phyloP scores from a whole-genome alignment of 2,329 filamentous ascomycete genomes.

The Cladosporium halotolerans region DNA sequence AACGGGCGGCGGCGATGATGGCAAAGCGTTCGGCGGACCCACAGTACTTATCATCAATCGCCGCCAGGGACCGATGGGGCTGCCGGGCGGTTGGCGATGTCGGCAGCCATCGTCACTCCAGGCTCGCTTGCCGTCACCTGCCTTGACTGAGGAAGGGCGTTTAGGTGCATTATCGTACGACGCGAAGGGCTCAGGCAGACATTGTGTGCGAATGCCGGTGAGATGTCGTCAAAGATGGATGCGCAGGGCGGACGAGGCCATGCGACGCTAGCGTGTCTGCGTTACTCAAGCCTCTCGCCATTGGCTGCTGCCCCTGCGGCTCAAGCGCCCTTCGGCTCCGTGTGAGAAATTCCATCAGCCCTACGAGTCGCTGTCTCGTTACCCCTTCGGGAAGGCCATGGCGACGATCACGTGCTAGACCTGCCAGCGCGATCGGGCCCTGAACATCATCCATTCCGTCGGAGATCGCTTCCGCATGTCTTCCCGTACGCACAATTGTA shows the following conservation, averaged over 20 bases:
- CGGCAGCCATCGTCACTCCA: neutral
- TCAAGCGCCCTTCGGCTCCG: slow-evolving; percentile 3
- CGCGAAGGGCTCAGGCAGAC: too few relatives aligned
- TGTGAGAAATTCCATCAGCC: neutral
- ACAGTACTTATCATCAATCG: slow-evolving; percentile 9
- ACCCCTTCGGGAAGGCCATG: neutral
- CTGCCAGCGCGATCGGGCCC: too few relatives aligned
- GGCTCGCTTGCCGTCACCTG: too few relatives aligned
- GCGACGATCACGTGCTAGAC: too few relatives aligned
- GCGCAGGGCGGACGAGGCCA: neutral
- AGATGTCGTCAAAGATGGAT: too few relatives aligned
- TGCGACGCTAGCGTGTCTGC: neutral
- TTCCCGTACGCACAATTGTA: too few relatives aligned
- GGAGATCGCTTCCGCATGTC: too few relatives aligned
- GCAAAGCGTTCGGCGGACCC: slow-evolving; percentile 7
- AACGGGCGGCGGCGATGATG: slow-evolving; percentile 6
- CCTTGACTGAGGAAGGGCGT: too few relatives aligned
- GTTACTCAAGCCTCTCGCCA: slow-evolving; percentile 2
- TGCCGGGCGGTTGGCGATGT: neutral
- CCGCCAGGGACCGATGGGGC: slow-evolving; percentile 1
- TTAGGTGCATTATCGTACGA: too few relatives aligned
- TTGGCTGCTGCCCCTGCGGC: slow-evolving; percentile 2
- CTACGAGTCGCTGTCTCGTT: neutral
- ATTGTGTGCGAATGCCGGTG: too few relatives aligned
- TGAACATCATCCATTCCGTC: too few relatives aligned